Evolutionary conservation across 176 grass and related monocot genomes (phyloP), one percentile per base, ranked within the genome.

Genomic region (Triticum urartu): DNA sequence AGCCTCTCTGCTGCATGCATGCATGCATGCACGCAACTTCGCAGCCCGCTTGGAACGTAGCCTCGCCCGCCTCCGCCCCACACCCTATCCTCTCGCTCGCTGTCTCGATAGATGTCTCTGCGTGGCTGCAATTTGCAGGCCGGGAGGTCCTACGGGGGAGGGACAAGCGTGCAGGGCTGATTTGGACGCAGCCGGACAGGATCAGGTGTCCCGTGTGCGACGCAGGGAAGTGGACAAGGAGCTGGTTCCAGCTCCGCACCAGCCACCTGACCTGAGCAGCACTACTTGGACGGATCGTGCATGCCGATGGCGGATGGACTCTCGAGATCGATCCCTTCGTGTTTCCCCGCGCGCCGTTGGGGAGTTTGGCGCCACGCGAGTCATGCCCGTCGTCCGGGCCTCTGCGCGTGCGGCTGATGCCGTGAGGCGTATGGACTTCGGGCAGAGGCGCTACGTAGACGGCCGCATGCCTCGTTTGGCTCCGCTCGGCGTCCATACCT

Each of bases 111-210:
- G 28, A 30, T 24, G 70, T 36, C 68, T 71, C 9, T 39, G 8
- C 34, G 34, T 39, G 32, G 13, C 21, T 11, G 36, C 72, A 52
- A 54, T 26, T 76, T 76, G 76, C 54, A n/a, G 75, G 75, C 24
- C 7, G 17, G 18, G 39, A 18, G 62, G 32, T 79, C 77, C 85
- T 39, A 87, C 39, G 13, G 28, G 40, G 68, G 21, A 75, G 60
- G 6, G 79, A 59, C 86, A 87, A 65, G 60, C n/a, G 70, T 82
- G 79, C 43, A 73, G 33, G 13, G 32, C 70, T 87, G 78, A 87
- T 82, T 73, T 87, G 79, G 32, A 17, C 17, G 32, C 52, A 28
- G 47, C 50, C 2, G 48, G 22, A 25, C 61, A 43, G n/a, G 42
- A 68, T 82, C 17, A 54, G 47, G 26, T 58, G 18, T 15, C 63